Percentiles rank a stretch among this genome's conserved stretches.
Conservation (phyloP, 805 yeast species). For the Pichia eremophila region DNA sequence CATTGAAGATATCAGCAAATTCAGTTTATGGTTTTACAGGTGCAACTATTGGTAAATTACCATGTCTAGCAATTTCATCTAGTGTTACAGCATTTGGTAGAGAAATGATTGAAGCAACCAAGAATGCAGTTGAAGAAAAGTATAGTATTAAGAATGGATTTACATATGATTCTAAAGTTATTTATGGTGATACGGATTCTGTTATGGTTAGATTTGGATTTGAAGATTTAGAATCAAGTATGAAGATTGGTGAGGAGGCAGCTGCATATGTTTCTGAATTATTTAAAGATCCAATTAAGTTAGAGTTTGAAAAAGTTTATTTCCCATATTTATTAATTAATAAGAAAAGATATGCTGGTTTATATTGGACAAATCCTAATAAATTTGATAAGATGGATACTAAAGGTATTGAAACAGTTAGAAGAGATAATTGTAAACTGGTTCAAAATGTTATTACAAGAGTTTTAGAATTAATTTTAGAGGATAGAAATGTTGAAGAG, state of each 20-base stretch:
- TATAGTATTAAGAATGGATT: constrained; percentile 78
- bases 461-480: constrained; percentile 74
- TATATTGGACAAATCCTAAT: constrained; percentile 91
- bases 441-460: constrained; percentile 93
- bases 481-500: constrained; percentile 75
- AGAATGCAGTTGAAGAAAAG: constrained; percentile 69
- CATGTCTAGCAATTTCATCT: constrained; percentile 93
- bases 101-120: constrained; percentile 91
- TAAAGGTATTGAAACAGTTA: constrained; percentile 95
- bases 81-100: constrained; percentile 95
- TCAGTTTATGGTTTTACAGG: constrained; percentile 99
- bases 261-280: constrained; percentile 76
- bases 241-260: constrained; percentile 90
- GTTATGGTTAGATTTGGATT: constrained; percentile 98
- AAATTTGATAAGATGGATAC: constrained; percentile 96
- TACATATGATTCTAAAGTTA: constrained; percentile 77
- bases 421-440: constrained; percentile 93
- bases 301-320: constrained; percentile 95
- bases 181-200: constrained; percentile 98
- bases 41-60: constrained; percentile 94
- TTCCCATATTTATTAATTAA: constrained; percentile 90
- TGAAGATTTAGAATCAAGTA: constrained; percentile 67
- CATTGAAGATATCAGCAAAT: constrained; percentile 92
- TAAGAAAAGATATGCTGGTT: constrained; percentile 94
- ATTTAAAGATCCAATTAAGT: constrained; percentile 79